These are phyloP conservation scores for Emmonsiellopsis sp. DNA, from an alignment of 2,329 filamentous ascomycete species.

Conservation along the genomic window DNA sequence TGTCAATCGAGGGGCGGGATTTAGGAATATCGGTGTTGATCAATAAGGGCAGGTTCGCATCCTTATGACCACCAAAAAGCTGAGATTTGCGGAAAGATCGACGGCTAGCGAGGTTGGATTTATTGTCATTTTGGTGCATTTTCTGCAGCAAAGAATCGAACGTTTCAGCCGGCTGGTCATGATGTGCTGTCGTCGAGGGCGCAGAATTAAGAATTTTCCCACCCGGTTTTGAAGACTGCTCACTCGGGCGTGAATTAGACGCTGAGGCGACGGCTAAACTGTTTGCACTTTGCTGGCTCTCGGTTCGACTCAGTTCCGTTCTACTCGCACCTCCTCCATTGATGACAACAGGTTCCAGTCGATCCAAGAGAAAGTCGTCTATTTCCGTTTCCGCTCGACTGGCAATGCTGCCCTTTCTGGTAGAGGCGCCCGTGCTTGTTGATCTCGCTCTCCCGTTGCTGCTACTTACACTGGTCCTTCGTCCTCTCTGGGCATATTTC, in stretches of 20 bases:
- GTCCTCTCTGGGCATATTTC: conserved; percentile 36
- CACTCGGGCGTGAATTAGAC: conserved; percentile 14
- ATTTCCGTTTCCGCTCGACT: conserved; percentile 34
- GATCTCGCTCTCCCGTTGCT: conserved; percentile 31
- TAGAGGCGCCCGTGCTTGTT: conserved; percentile 30
- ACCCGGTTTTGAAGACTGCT: conserved; percentile 17
- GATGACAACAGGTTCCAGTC: conserved; percentile 42
- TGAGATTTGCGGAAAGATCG: conserved; percentile 19
- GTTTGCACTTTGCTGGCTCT: conserved; percentile 32
- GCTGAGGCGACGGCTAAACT: conserved; percentile 22
- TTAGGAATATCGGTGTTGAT: conserved; percentile 16
- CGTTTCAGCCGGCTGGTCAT: conserved; percentile 24
- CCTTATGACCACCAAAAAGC: conserved; percentile 15
- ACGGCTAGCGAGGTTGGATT: conserved; percentile 12
- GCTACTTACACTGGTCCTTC: conserved; percentile 33
- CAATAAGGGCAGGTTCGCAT: conserved; percentile 10
- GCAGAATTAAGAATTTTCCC: conserved; percentile 27
- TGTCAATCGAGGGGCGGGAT: conserved; percentile 17
- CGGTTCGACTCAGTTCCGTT: conserved; percentile 24
- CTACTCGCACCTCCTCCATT: conserved; percentile 33
- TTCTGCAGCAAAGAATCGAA: conserved; percentile 12
- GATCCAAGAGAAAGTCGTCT: conserved; percentile 39
- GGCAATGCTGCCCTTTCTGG: conserved; percentile 32
- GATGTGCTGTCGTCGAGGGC: conserved; percentile 16
- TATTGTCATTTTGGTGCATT: conserved; percentile 4